phyloP scores from a whole-genome alignment of 768 basidiomycete species.

The Lactarius trivialis region DNA sequence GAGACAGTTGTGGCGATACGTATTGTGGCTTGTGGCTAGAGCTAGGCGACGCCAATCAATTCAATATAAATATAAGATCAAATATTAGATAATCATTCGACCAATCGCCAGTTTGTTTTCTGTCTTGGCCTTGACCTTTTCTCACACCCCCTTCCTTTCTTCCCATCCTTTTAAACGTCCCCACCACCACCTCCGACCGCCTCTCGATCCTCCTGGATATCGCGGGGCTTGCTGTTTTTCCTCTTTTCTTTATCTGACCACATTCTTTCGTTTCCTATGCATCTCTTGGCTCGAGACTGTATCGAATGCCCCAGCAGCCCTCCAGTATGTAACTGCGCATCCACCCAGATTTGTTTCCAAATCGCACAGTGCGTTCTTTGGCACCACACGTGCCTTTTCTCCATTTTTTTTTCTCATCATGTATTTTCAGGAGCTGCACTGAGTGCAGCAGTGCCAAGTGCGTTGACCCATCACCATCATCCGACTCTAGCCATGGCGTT shows the following conservation, averaged over 20 bases:
- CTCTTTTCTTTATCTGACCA: conserved; percentile 8
- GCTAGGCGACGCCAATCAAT: not conserved
- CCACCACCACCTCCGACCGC: not conserved
- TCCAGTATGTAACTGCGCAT: conserved; percentile 48
- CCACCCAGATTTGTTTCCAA: conserved; percentile 51
- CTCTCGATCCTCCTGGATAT: not conserved
- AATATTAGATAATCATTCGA: not conserved
- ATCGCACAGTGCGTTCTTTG: conserved; percentile 47
- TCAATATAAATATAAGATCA: not conserved
- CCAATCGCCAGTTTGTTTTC: not conserved
- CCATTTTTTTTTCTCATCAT: not conserved
- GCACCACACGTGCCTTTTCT: not conserved
- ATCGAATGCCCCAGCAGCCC: conserved; percentile 39
- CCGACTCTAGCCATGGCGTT: conserved; percentile 32
- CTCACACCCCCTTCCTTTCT: not conserved
- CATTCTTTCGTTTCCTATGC: conserved; percentile 24
- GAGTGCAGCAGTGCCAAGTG: conserved; percentile 51
- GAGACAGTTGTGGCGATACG: not conserved
- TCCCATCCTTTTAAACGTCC: not conserved
- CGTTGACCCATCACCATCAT: conserved; percentile 29
- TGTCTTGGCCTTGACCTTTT: too few relatives aligned
- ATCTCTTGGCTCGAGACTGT: conserved; percentile 32
- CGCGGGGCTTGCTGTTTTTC: not conserved
- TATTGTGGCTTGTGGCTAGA: not conserved
- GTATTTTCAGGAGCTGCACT: conserved; percentile 47